A percentile compares a stretch with the other conserved stretches of the same genome.
Evolutionary conservation across 1,139 yeast species (phyloP).

Genomic region (Magnusiomyces sp.): DNA sequence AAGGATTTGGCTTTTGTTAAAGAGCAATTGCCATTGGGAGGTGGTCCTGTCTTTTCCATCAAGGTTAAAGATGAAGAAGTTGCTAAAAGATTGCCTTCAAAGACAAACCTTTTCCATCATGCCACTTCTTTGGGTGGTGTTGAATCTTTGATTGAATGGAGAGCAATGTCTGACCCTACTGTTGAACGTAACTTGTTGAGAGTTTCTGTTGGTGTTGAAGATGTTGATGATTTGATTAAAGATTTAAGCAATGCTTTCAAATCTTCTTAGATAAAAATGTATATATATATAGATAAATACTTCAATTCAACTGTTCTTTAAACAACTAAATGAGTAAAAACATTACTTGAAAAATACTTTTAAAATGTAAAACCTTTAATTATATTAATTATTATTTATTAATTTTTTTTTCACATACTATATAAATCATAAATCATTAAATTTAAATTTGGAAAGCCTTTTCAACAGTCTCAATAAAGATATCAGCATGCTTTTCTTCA

Average conservation of each 20-base stretch:
- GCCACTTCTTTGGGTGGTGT: slow-evolving; percentile 95
- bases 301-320: too few relatives aligned
- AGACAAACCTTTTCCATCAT: slow-evolving; percentile 66
- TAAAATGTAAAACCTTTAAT: too few relatives aligned
- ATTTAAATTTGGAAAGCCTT: slow-evolving; percentile 18
- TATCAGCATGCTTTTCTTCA: slow-evolving; percentile 68
- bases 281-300: too few relatives aligned
- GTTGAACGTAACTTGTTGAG: slow-evolving; percentile 54
- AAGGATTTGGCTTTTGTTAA: slow-evolving; percentile 37
- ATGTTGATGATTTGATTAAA: slow-evolving; percentile 58
- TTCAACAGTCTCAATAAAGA: slow-evolving; percentile 38
- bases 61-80: slow-evolving; percentile 42
- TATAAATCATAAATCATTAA: background rate
- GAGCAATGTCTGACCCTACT: slow-evolving; percentile 60
- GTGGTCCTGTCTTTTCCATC: slow-evolving; percentile 71
- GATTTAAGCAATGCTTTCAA: slow-evolving; percentile 48
- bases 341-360: too few relatives aligned
- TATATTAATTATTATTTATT: too few relatives aligned
- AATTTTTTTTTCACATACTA: too few relatives aligned
- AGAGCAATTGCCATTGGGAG: slow-evolving; percentile 57
- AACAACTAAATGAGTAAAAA: too few relatives aligned
- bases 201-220: slow-evolving; percentile 72
- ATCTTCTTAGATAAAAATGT: too few relatives aligned
- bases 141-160: slow-evolving; percentile 86
- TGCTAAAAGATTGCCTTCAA: slow-evolving; percentile 61